Base-by-base conservation (phyloP, 768 basidiomycete genomes). In the Tulasnella sp. region DNA sequence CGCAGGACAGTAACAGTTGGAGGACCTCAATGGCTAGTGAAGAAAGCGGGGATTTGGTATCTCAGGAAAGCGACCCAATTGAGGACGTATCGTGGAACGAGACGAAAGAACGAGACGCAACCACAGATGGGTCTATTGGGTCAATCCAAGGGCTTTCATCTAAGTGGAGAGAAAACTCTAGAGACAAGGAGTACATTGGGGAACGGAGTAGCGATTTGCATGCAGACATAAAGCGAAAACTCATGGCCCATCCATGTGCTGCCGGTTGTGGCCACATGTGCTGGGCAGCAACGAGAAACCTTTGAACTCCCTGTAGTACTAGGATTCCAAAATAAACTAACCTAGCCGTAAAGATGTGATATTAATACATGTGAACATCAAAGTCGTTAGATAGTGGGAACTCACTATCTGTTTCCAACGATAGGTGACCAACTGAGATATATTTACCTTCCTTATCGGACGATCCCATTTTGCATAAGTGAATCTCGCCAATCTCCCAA, bases 261-360 rank as follows among this genome's bases (percentile, higher is more conserved):
- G 75, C 83, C 37, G 86, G 85, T 3, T 89, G 85, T 64, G 85
- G 86, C 0, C 86, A 89, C 65, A 73, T 72, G 57, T 89, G 85
- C 58, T 87, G 83, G 83, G 75, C 73, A 13, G 68, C 70, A 10
- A 66, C 63, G 41, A 60, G 50, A 13, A 24, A n/a, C n/a, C 13
- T 24, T 43, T 43, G 20, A 12, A 43, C 12, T 43, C 10, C 37
- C 31, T 52, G n/a, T 48, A 35, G n/a, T n/a, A n/a, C n/a, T n/a
- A n/a, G n/a, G n/a, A n/a, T 35, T 22, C 57, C 57, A 59, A 39
- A 57, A 37, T 24, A 19, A 37, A 8, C 37, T 48, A 9, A 53
- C 40, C 34, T 58, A 56, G 39, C 54, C 55, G 28, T 53, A 37
- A 15, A 59, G 29, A 45, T 59, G 57, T 3, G 39, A 45, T 22